Evolutionary conservation across 148 eudicot species (phyloP), one percentile per base, ranked within the genome.

Genomic region (Tetragonia tetragonoides): DNA sequence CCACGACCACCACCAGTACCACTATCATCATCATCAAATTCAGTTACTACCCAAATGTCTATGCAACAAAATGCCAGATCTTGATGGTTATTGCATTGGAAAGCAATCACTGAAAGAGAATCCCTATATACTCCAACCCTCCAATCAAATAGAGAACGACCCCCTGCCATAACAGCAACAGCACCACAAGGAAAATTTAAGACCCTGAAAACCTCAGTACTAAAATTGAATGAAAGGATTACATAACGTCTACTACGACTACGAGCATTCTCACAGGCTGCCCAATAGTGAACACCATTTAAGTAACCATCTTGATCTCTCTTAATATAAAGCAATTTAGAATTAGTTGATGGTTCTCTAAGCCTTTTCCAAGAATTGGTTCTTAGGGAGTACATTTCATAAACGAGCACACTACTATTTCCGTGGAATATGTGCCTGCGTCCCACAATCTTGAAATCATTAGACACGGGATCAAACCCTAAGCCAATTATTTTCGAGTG

Each of bases 391-490:
- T 66, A 80, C 42, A 80, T 59, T 74, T 41, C 62, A 15, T 28
- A 42, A 34, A 14, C 1, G 15, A 38, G 4, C 12, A 44, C 11
- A 34, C 2, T 28, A 51, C 0, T 39, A 49, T 15, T 9, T 18
- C 0, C 14, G 23, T 0, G 0, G 6, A 2, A 2, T 46, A 3
- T 53, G 57, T 3, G 12, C 14, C 0, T 10, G 16, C 6, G 0
- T 40, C 53, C 46, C 18, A 79, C 3, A 53, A 79, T 68, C 77
- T 79, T 79, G 66, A 79, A 73, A 66, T 79, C 77, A 44, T 73
- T 79, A 10, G 66, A 41, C 40, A 41, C 15, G 2, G 10, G n/a
- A 74, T 68, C 82, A 66, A 51, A 56, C 51, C 77, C 77, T 14
- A 69, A 37, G 0, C 41, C 77, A 5, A 14, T 44, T 34, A 69